These are phyloP conservation scores for Phialophora chinensis DNA, from an alignment of 2,329 filamentous ascomycete species.

Conservation along the genomic window DNA sequence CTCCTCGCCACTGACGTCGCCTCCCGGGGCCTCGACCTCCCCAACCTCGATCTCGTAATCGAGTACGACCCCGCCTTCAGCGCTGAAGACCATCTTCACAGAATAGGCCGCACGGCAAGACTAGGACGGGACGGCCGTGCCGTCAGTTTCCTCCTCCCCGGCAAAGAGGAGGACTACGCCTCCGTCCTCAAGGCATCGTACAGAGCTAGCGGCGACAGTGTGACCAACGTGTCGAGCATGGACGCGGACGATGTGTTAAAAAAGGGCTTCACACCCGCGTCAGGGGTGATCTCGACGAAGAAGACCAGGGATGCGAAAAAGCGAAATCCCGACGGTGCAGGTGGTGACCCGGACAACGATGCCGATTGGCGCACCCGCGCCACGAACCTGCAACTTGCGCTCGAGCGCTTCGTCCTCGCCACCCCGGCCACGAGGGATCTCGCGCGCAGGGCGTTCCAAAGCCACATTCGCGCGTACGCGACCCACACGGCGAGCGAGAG, in stretches of 20 bases:
- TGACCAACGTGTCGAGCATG: slow-evolving; percentile 61
- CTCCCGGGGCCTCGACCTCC: slow-evolving; percentile 91
- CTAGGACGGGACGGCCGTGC: slow-evolving; percentile 87
- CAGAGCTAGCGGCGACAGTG: slow-evolving; percentile 62
- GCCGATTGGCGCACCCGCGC: slow-evolving; percentile 67
- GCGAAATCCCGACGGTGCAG: not conserved
- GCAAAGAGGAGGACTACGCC: slow-evolving; percentile 90
- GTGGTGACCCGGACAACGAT: slow-evolving; percentile 41
- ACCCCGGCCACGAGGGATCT: slow-evolving; percentile 75
- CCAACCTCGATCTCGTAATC: slow-evolving; percentile 90
- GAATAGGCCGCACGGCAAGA: slow-evolving; percentile 92
- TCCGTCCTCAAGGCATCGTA: slow-evolving; percentile 75
- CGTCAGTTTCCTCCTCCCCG: slow-evolving; percentile 86
- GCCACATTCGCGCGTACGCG: slow-evolving; percentile 90
- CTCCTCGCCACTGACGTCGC: slow-evolving; percentile 95
- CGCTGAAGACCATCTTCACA: slow-evolving; percentile 90
- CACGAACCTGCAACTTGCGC: slow-evolving; percentile 70
- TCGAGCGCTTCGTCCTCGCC: slow-evolving; percentile 69
- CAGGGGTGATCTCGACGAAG: slow-evolving; percentile 40
- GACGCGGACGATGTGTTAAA: slow-evolving; percentile 70
- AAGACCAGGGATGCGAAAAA: slow-evolving; percentile 1
- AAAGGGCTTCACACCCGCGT: slow-evolving; percentile 64
- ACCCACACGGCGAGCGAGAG: slow-evolving; percentile 89
- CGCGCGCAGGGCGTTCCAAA: slow-evolving; percentile 84
- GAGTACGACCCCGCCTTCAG: slow-evolving; percentile 97